Conservation (phyloP, 148 eudicot genomes). For the Diospyros kaki region DNA sequence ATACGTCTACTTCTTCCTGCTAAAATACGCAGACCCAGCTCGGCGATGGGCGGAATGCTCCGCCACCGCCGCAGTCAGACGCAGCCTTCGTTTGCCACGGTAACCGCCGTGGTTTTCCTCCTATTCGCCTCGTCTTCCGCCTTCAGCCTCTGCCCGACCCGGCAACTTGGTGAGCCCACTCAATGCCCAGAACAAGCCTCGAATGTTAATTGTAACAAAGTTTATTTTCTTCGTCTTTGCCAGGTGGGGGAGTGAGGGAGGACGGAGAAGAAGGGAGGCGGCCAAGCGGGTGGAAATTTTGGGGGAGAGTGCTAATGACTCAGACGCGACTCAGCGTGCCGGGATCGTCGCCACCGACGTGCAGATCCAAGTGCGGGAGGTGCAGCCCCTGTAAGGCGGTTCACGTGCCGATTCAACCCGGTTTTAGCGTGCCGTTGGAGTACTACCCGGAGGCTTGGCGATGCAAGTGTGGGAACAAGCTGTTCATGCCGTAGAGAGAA, state of each 20-base stretch:
- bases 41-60: conserved; percentile 5
- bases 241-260: neutral
- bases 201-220: neutral
- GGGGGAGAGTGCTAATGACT: neutral
- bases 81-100: neutral
- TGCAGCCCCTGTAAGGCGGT: conserved; percentile 72
- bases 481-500: conserved; percentile 59
- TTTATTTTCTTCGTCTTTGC: neutral
- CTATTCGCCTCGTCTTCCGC: conserved; percentile 2
- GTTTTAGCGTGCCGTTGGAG: conserved; percentile 52
- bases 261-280: neutral
- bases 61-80: neutral
- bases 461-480: conserved; percentile 64
- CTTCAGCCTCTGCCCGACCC: neutral
- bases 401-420: conserved; percentile 68
- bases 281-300: neutral
- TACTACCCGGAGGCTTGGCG: conserved; percentile 95
- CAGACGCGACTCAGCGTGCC: conserved; percentile 40
- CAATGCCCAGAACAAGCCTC: neutral
- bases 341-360: conserved; percentile 77
- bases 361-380: conserved; percentile 62
- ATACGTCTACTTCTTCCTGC: too few relatives aligned
- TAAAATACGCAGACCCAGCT: too few relatives aligned
- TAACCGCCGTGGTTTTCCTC: conserved; percentile 4
- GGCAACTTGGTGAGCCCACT: conserved; percentile 4